Percentiles rank a stretch among this genome's conserved stretches.
Conservation (phyloP, 2,329 filamentous ascomycete genomes). For the Aspergillus pseudoterreus region DNA sequence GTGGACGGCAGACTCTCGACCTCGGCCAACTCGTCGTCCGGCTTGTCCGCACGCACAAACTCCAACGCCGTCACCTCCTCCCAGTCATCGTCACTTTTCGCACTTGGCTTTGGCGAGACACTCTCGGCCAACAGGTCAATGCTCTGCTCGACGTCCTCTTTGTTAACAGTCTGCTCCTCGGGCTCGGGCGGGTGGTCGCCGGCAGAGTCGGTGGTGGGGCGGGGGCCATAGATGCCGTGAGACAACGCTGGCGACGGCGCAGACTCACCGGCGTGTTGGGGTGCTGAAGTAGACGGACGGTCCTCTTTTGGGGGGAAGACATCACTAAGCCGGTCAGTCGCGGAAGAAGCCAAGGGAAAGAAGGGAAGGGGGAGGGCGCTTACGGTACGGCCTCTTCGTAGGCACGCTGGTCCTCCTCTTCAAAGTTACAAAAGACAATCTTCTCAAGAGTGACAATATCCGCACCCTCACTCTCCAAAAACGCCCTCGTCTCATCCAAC, state of each 20-base stretch:
- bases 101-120: conserved; percentile 16
- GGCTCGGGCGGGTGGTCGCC: conserved; percentile 40
- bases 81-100: conserved; percentile 29
- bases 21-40: conserved; percentile 33
- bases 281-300: conserved; percentile 10
- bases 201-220: conserved; percentile 46
- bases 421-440: conserved; percentile 82
- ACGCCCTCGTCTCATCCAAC: conserved; percentile 56
- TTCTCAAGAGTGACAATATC: conserved; percentile 55
- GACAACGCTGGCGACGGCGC: conserved; percentile 26
- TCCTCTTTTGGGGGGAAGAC: conserved; percentile 48
- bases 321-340: conserved; percentile 28
- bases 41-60: conserved; percentile 19
- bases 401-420: conserved; percentile 69
- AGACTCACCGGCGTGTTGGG: conserved; percentile 24
- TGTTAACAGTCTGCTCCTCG: conserved; percentile 46
- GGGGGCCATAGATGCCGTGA: conserved; percentile 13
- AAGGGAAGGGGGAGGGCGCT: conserved; percentile 14
- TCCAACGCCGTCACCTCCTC: conserved; percentile 34
- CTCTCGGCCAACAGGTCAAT: conserved; percentile 1
- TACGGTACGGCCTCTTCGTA: conserved; percentile 73
- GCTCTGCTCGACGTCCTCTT: conserved; percentile 4
- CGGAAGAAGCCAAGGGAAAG: too few relatives aligned
- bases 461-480: conserved; percentile 41
- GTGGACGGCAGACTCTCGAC: conserved; percentile 26